phyloP scores from a whole-genome alignment of 2,329 filamentous ascomycete species.

The Cryoendolithus antarcticus region DNA sequence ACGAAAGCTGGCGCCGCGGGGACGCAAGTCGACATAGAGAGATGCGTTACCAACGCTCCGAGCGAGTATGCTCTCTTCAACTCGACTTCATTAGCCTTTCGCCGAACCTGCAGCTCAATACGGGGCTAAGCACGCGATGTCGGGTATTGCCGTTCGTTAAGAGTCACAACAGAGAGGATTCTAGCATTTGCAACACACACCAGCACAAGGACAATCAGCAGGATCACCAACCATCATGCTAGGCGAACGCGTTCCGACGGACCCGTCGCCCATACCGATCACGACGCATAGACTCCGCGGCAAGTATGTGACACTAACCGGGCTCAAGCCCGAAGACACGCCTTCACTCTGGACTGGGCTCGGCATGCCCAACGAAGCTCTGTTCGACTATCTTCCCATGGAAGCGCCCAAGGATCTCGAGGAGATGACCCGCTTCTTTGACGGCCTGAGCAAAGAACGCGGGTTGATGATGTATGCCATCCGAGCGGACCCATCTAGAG shows the following conservation, averaged over 20 bases:
- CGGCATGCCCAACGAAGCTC: conserved; percentile 4
- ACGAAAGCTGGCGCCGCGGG: too few relatives aligned
- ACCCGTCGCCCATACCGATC: conserved; percentile 3
- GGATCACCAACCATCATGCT: neutral
- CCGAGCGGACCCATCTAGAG: conserved; percentile 19
- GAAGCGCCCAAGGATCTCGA: conserved; percentile 16
- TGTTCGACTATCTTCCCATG: conserved; percentile 32
- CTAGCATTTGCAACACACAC: too few relatives aligned
- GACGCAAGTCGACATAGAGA: too few relatives aligned
- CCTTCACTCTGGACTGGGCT: conserved; percentile 9
- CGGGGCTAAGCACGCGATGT: too few relatives aligned
- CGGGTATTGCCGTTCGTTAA: too few relatives aligned
- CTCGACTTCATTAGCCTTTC: too few relatives aligned
- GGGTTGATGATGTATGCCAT: conserved; percentile 33
- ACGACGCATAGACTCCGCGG: conserved; percentile 4
- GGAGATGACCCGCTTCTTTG: conserved; percentile 2
- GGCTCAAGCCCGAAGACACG: conserved; percentile 5
- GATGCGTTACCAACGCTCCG: too few relatives aligned
- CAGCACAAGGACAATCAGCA: too few relatives aligned
- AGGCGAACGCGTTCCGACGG: neutral
- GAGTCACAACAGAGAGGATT: too few relatives aligned
- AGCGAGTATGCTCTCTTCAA: too few relatives aligned
- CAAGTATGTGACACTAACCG: conserved; percentile 9
- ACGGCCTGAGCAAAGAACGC: neutral
- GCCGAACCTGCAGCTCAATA: too few relatives aligned